Evolutionary conservation across 352 stramenopile species (phyloP), one percentile per base, ranked within the genome.

Genomic region (Globisporangium radiosum): DNA sequence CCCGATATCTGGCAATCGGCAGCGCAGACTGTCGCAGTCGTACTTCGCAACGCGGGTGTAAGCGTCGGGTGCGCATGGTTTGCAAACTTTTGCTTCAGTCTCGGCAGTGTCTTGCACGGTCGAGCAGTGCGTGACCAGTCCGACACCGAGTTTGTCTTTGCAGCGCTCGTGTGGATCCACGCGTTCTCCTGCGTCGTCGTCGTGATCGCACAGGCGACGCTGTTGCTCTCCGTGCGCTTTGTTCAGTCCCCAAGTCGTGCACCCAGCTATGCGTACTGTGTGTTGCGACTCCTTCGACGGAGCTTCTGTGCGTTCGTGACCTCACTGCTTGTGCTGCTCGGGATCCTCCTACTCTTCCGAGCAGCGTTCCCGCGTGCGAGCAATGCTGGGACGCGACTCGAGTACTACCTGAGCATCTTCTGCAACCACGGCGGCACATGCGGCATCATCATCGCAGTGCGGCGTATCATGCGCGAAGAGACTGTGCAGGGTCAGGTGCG

Each of bases 101-200:
- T 39, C 19, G 68, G 66, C 36, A 76, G 75, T 48, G 17, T 66
- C 4, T 70, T 72, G 15, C 66, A 65, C n/a, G 14, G 47, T 0
- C 47, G 56, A 7, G 60, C 56, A 9, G 60, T 59, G 43, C 52
- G 43, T 36, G 64, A 65, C 1, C 64, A 75, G 43, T 25, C 54
- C 6, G 49, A 36, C 9, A 43, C 37, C 43, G 54, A 59, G 54
- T 59, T 59, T 5, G 58, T 77, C 19, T 49, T 66, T 25, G 62
- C 63, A 4, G 68, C 63, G 25, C 59, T 76, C 7, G 42, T 73
- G 14, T 80, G 67, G 69, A 71, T 60, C 36, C 52, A 65, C 7
- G 7, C 64, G 14, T 59, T 69, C 14, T 74, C 70, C 50, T 64
- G 52, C 36, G 13, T 19, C 40, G 47, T 70, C 25, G 59, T 74